These are phyloP conservation scores for Moniliella sp. DNA, from an alignment of 1,284 basidiomycete genomes.

Conservation along the genomic window DNA sequence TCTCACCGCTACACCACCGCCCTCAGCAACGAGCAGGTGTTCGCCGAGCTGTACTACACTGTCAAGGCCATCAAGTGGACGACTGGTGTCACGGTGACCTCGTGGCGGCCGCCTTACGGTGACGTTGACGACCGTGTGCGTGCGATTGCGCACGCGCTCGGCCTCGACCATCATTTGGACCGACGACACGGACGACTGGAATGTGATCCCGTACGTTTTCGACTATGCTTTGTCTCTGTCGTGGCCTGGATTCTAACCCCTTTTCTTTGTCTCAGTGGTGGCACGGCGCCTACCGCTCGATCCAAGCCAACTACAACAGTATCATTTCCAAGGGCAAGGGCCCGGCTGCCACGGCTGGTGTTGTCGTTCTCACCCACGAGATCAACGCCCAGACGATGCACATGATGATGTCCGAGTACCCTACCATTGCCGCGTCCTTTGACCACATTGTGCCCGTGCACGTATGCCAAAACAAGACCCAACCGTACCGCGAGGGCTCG, in stretches of 20 bases:
- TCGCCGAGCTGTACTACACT: conserved; percentile 81
- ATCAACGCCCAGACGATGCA: conserved; percentile 29
- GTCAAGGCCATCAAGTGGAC: conserved; percentile 51
- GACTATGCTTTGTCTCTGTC: too few relatives aligned
- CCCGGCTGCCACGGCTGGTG: too few relatives aligned
- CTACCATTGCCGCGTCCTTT: conserved; percentile 16
- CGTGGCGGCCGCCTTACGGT: conserved; percentile 35
- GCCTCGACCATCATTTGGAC: conserved; percentile 32
- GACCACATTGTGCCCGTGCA: conserved; percentile 28
- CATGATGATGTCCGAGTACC: conserved; percentile 19
- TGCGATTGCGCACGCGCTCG: conserved; percentile 21
- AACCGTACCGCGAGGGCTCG: too few relatives aligned
- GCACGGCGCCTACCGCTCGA: conserved; percentile 26
- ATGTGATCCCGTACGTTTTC: too few relatives aligned
- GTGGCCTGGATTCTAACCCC: conserved; percentile 36
- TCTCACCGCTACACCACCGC: conserved; percentile 46
- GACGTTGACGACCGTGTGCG: conserved; percentile 33
- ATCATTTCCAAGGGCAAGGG: too few relatives aligned
- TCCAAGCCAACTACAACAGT: conserved; percentile 38
- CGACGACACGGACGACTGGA: conserved; percentile 25
- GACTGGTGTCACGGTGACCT: conserved; percentile 29
- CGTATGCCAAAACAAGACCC: conserved; percentile 26
- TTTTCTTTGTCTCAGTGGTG: conserved; percentile 25
- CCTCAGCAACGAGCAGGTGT: conserved; percentile 62
- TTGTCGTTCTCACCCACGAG: conserved; percentile 31